Conservation (phyloP, 2,329 filamentous ascomycete genomes). For the Monilinia laxa region DNA sequence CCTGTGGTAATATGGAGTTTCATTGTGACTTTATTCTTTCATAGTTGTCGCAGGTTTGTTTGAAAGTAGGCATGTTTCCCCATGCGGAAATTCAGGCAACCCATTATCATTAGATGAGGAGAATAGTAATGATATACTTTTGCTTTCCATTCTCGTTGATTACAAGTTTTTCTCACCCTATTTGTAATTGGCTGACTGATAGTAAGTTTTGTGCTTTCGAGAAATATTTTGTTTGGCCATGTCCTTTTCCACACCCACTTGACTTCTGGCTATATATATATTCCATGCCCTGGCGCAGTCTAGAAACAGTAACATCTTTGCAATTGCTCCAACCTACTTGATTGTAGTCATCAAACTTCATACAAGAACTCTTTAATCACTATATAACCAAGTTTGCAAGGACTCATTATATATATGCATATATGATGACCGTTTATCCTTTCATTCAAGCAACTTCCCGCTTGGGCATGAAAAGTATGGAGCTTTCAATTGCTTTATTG, state of each 20-base stretch:
- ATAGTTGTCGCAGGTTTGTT: too few species aligned
- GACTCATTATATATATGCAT: too few species aligned
- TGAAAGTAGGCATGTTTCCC: too few species aligned
- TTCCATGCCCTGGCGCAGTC: background rate
- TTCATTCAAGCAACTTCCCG: background rate
- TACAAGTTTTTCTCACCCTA: background rate
- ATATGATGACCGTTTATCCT: background rate
- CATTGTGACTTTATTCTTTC: too few species aligned
- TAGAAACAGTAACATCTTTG: background rate
- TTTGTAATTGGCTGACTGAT: background rate
- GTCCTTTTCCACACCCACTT: background rate
- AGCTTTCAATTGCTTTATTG: background rate
- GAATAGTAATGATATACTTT: background rate
- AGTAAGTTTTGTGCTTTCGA: too few species aligned
- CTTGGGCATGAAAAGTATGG: background rate
- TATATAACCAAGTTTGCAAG: background rate
- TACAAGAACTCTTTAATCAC: background rate
- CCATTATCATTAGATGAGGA: background rate
- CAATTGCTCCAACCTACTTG: background rate
- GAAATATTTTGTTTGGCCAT: background rate
- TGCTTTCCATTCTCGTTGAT: background rate
- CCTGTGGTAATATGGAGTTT: too few species aligned
- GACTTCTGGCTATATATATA: background rate
- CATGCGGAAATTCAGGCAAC: too few species aligned
- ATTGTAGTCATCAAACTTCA: too few species aligned